phyloP scores from a whole-genome alignment of 768 basidiomycete genomes.

The Strobilomyces confusus region DNA sequence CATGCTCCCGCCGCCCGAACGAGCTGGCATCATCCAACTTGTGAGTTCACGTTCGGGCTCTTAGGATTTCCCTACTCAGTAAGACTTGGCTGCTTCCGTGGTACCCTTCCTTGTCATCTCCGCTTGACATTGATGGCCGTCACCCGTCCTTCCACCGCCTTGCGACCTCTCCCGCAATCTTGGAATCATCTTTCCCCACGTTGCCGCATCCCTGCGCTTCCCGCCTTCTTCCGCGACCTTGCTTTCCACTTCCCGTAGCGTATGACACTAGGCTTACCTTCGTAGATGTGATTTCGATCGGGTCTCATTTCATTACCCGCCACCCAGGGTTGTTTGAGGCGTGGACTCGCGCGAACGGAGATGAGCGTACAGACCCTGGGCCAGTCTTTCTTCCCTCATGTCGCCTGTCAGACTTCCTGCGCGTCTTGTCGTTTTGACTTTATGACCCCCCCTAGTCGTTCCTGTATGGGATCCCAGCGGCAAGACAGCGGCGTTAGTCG shows the following conservation, averaged over 20 bases:
- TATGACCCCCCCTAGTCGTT: background rate
- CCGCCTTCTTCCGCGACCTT: constrained; percentile 13
- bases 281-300: constrained; percentile 17
- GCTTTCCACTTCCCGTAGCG: constrained; percentile 21
- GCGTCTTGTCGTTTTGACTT: background rate
- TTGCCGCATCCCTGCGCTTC: constrained; percentile 5
- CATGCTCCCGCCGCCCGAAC: constrained; percentile 65
- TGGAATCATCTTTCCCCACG: constrained; percentile 11
- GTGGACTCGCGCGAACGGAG: constrained; percentile 1
- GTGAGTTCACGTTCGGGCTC: constrained; percentile 43
- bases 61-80: constrained; percentile 9
- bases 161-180: constrained; percentile 4
- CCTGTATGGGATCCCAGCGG: background rate
- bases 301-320: constrained; percentile 1
- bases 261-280: constrained; percentile 30
- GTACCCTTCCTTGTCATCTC: constrained; percentile 14
- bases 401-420: background rate
- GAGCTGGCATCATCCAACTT: constrained; percentile 76
- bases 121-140: constrained; percentile 27
- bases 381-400: background rate
- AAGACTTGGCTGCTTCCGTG: constrained; percentile 5
- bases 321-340: constrained; percentile 4
- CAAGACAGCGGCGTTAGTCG: constrained; percentile 1
- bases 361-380: constrained; percentile 7
- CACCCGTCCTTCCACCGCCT: constrained; percentile 14